phyloP scores from a whole-genome alignment of 768 basidiomycete genomes.

The Mycena pura region DNA sequence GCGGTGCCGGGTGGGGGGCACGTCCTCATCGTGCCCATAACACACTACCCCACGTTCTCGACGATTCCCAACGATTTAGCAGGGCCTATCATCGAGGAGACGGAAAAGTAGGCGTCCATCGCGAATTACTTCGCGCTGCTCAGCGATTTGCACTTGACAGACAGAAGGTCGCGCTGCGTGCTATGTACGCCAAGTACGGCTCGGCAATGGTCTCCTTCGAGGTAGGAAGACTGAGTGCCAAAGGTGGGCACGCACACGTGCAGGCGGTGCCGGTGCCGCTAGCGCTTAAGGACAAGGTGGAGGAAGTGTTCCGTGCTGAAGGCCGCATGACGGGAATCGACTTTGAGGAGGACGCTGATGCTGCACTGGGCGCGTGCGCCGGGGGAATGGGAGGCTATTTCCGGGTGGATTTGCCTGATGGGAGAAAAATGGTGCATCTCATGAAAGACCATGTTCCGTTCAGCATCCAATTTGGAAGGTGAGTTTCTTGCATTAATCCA shows the following conservation, averaged over 20 bases:
- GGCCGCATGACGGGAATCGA: constrained; percentile 71
- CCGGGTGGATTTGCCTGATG: constrained; percentile 88
- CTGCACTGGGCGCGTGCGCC: constrained; percentile 59
- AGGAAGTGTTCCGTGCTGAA: constrained; percentile 74
- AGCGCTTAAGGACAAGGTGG: constrained; percentile 67
- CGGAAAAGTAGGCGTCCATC: constrained; percentile 61
- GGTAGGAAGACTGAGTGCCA: constrained; percentile 80
- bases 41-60: constrained; percentile 88
- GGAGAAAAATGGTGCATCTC: constrained; percentile 84
- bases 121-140: not conserved
- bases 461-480: constrained; percentile 95
- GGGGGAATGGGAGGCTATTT: constrained; percentile 81
- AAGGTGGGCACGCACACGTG: constrained; percentile 94
- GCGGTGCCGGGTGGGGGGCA: constrained; percentile 95
- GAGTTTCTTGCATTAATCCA: constrained; percentile 30
- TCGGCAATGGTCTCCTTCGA: constrained; percentile 84
- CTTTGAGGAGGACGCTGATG: constrained; percentile 76
- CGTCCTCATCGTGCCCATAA: constrained; percentile 91
- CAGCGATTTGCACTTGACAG: constrained; percentile 41
- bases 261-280: constrained; percentile 83
- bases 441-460: constrained; percentile 82
- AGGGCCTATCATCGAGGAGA: constrained; percentile 78
- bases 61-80: constrained; percentile 83
- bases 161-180: constrained; percentile 78
- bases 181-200: constrained; percentile 74